phyloP scores from a whole-genome alignment of 495 filamentous ascomycete genomes.

The Hyaloscypha hepaticicola region DNA sequence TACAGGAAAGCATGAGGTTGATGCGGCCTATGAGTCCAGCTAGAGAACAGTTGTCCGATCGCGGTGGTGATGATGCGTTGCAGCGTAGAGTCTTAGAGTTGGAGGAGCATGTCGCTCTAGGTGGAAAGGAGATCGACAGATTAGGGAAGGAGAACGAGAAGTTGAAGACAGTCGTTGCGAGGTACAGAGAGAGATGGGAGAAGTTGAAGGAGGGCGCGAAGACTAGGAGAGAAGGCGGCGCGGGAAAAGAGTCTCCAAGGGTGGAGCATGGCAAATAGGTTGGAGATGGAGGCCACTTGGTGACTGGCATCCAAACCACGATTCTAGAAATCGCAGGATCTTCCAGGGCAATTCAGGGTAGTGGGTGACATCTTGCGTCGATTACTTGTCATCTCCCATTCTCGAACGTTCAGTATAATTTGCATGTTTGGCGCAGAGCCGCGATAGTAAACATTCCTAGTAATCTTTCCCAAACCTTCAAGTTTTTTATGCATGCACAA shows the following conservation, averaged over 20 bases:
- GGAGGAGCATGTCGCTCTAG: conserved; percentile 52
- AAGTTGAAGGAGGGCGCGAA: conserved; percentile 82
- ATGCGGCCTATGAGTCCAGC: conserved; percentile 47
- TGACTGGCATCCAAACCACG: too few relatives aligned
- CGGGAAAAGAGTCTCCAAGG: conserved; percentile 21
- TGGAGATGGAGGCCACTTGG: not conserved
- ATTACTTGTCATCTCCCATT: not conserved
- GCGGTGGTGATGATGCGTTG: conserved; percentile 31
- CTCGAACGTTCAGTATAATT: not conserved
- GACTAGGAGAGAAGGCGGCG: conserved; percentile 51
- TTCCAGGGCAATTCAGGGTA: too few relatives aligned
- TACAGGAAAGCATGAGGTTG: conserved; percentile 76
- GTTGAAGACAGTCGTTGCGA: conserved; percentile 58
- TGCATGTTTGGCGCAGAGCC: not conserved
- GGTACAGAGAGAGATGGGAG: conserved; percentile 80
- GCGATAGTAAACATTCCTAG: not conserved
- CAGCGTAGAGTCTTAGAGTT: conserved; percentile 42
- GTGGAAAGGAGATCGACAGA: conserved; percentile 55
- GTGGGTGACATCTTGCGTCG: not conserved
- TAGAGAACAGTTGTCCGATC: conserved; percentile 25
- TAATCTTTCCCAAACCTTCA: not conserved
- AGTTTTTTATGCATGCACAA: not conserved
- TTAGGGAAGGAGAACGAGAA: conserved; percentile 68
- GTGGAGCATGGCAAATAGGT: conserved; percentile 1
- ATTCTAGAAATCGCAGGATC: too few relatives aligned